Percentiles rank a stretch among this genome's conserved stretches.
phyloP scores from a whole-genome alignment of 192 early-diverging fungal genomes.

The Entomortierella lignicola region DNA sequence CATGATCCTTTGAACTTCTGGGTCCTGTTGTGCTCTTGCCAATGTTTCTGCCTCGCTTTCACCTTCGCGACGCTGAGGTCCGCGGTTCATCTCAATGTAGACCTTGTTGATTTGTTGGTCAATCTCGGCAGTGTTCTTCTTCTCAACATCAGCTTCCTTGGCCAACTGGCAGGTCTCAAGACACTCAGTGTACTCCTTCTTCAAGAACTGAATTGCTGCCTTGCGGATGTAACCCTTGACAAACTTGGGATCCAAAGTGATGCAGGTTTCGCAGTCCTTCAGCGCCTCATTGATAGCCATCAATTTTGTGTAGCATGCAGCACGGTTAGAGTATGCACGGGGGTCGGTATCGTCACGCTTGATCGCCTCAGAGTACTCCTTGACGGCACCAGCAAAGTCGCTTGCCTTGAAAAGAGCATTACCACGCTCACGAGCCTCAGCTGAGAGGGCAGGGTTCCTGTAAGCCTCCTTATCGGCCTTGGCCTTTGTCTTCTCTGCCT shows the following conservation, averaged over 20 bases:
- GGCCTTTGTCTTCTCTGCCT: slow-evolving; percentile 85
- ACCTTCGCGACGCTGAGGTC: slow-evolving; percentile 65
- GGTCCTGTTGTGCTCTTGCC: slow-evolving; percentile 89
- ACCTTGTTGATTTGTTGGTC: slow-evolving; percentile 83
- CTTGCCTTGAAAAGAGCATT: slow-evolving; percentile 94
- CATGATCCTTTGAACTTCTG: slow-evolving; percentile 89
- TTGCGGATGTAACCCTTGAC: slow-evolving; percentile 97
- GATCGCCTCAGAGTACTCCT: slow-evolving; percentile 95
- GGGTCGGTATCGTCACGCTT: slow-evolving; percentile 94
- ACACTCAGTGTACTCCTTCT: slow-evolving; percentile 88
- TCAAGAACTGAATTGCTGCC: slow-evolving; percentile 88
- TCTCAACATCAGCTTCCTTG: slow-evolving; percentile 81
- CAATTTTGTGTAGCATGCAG: slow-evolving; percentile 95
- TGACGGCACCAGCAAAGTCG: slow-evolving; percentile 87
- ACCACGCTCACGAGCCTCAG: slow-evolving; percentile 93
- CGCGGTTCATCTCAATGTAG: slow-evolving; percentile 77
- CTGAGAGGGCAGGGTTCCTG: slow-evolving; percentile 80
- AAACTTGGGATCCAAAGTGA: slow-evolving; percentile 87
- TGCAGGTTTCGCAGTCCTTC: slow-evolving; percentile 93
- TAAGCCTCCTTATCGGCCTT: slow-evolving; percentile 89
- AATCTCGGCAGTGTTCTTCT: slow-evolving; percentile 89
- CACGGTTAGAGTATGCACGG: slow-evolving; percentile 95
- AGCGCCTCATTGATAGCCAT: slow-evolving; percentile 93
- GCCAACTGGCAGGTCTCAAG: slow-evolving; percentile 87
- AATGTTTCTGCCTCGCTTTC: slow-evolving; percentile 83